These are phyloP conservation scores for Aspergillus sp. DNA, from an alignment of 2,329 filamentous ascomycete genomes.

Conservation along the genomic window DNA sequence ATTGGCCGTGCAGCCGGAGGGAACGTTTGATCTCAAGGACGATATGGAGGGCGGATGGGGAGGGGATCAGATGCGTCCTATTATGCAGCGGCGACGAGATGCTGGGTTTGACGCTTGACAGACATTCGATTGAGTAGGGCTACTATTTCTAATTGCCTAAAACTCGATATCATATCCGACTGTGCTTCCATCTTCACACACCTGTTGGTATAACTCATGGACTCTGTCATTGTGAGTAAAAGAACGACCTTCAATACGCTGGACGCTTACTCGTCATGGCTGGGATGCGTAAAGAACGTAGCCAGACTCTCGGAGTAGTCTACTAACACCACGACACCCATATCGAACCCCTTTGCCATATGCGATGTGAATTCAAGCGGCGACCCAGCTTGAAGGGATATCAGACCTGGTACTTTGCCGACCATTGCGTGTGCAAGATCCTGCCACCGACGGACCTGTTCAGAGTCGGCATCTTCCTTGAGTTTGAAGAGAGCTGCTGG, in stretches of 20 bases:
- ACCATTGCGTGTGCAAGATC: neutral
- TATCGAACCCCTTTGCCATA: conserved; percentile 1
- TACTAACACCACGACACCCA: neutral
- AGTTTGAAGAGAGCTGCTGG: neutral
- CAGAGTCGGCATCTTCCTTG: neutral
- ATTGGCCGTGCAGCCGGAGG: neutral
- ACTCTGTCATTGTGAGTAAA: neutral
- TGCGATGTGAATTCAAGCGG: neutral
- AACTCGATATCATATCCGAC: conserved; percentile 1
- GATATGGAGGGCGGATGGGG: conserved; percentile 2
- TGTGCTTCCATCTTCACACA: neutral
- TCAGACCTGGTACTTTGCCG: neutral
- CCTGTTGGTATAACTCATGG: neutral
- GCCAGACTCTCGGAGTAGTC: neutral
- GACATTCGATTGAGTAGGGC: too few relatives aligned
- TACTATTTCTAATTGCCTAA: neutral
- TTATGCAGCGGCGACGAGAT: neutral
- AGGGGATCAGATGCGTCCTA: neutral
- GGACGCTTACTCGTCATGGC: neutral
- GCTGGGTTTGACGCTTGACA: neutral
- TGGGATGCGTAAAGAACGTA: neutral
- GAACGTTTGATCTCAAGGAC: neutral
- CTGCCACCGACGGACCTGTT: neutral
- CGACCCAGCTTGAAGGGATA: neutral
- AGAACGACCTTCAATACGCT: neutral